Base-by-base conservation (phyloP, 1,139 yeast species). In the Scheffersomyces illinoinensis region DNA sequence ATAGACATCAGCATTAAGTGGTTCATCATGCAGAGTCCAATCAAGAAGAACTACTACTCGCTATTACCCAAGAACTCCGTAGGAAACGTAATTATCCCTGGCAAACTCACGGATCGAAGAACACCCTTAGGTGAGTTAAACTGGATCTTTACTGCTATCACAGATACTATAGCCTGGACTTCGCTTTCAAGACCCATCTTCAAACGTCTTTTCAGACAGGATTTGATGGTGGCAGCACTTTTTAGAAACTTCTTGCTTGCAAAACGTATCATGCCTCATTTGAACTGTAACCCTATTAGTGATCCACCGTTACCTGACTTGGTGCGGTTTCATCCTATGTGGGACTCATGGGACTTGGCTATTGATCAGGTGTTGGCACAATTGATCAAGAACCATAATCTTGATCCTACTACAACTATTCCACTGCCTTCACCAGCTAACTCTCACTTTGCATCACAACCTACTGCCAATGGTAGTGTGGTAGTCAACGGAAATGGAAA, bases 271-370 rank as follows among this genome's bases (percentile, higher is more conserved):
- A 93, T 96, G 98, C 93, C 98, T 7, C 89, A 90, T 66, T 88
- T 91, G 66, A 93, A 93, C 62, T 93, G 98, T 71, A 96, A 93
- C 71, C 99, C 99, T 1, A 87, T 93, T 4, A 91, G 97, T 47
- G 96, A 92, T 64, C 99, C 99, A 0, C 93, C 91, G 14, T 78
- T 95, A 51, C 99, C 99, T 0, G 93, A 92, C 59, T 79, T 87
- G 12, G 86, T 88, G 2, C 86, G 91, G 56, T 84, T 85, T 62
- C 98, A 96, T 71, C 87, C 97, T 14, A 90, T 95, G 92, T 95
- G 99, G 99, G 96, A 93, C 63, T 89, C 98, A 0, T 95, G 99
- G 99, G 99, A 96, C 71, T 79, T 95, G 68, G 98, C 99, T 0
- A 90, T 95, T 54, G 98, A 95, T 72, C 98, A 95, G 69, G 96